Evolutionary conservation across 768 basidiomycete species (phyloP).

Genomic region (Leccinum imitatum): DNA sequence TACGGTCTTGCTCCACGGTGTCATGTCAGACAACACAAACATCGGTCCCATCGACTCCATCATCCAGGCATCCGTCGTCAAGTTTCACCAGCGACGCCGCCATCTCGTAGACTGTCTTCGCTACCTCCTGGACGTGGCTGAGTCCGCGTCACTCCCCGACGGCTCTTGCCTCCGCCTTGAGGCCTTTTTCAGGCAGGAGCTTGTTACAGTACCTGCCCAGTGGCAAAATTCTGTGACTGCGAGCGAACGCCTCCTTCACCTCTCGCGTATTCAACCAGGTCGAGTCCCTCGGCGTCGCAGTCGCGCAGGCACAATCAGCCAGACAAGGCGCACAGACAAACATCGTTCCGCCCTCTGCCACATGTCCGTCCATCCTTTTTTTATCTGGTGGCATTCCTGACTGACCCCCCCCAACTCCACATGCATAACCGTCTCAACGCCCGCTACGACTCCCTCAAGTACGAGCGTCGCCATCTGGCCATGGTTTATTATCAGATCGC

Average conservation of each 20-base stretch:
- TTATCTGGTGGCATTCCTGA: too few relatives aligned
- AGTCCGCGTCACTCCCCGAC: conserved; percentile 44
- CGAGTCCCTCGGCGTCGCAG: conserved; percentile 54
- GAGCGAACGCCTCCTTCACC: conserved; percentile 44
- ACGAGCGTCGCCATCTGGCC: too few relatives aligned
- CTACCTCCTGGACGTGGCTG: conserved; percentile 63
- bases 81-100: conserved; percentile 69
- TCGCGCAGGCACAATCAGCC: conserved; percentile 54
- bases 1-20: conserved; percentile 63
- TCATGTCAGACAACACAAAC: conserved; percentile 67
- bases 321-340: conserved; percentile 59
- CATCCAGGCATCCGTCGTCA: conserved; percentile 58
- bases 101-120: conserved; percentile 69
- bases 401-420: too few relatives aligned
- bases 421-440: too few relatives aligned
- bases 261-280: conserved; percentile 62
- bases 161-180: conserved; percentile 50
- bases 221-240: conserved; percentile 30
- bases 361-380: conserved; percentile 41
- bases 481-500: too few relatives aligned
- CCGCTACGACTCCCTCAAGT: too few relatives aligned
- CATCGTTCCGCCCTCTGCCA: conserved; percentile 53
- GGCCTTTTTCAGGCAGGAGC: conserved; percentile 53
- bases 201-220: conserved; percentile 39
- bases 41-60: conserved; percentile 53